Evolutionary conservation across 306 rosid species (phyloP).

Genomic region (Malus asiatica): DNA sequence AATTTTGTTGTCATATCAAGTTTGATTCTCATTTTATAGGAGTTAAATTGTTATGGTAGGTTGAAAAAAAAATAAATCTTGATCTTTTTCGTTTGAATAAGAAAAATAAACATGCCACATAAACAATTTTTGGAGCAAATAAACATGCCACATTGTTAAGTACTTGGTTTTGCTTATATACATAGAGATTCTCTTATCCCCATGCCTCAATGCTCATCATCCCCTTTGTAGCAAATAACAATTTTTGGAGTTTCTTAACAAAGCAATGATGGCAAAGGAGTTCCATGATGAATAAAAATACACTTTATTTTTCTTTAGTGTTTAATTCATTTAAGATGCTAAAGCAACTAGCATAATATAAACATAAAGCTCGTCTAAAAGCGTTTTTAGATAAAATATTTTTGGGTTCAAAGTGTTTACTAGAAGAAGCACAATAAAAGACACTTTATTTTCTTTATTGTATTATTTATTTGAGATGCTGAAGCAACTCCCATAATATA

Average conservation of each 20-base stretch:
- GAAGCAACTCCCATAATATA: neutral
- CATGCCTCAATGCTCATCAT: too few relatives aligned
- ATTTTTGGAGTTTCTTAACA: neutral
- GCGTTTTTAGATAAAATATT: rapidly evolving
- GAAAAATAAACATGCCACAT: too few relatives aligned
- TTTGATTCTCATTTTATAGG: neutral
- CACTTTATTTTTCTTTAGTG: neutral
- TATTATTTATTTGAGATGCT: neutral
- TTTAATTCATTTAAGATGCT: neutral
- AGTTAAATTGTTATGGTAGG: too few relatives aligned
- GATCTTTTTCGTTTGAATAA: rapidly evolving
- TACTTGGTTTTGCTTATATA: too few relatives aligned
- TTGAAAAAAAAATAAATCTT: too few relatives aligned
- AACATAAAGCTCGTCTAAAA: neutral
- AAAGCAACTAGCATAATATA: neutral
- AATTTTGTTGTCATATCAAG: neutral
- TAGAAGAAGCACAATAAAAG: neutral
- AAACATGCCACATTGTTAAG: too few relatives aligned
- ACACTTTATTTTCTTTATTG: too few relatives aligned
- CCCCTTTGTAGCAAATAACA: neutral
- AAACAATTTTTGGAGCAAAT: too few relatives aligned
- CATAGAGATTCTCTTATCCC: too few relatives aligned
- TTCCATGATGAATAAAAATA: too few relatives aligned
- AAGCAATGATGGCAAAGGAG: too few relatives aligned
- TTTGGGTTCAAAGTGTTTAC: too few relatives aligned